Percentiles rank a stretch among this genome's conserved stretches.
These are phyloP conservation scores for Ampelocalamus luodianensis DNA, from an alignment of 176 grass and related monocot species.

Conservation along the genomic window DNA sequence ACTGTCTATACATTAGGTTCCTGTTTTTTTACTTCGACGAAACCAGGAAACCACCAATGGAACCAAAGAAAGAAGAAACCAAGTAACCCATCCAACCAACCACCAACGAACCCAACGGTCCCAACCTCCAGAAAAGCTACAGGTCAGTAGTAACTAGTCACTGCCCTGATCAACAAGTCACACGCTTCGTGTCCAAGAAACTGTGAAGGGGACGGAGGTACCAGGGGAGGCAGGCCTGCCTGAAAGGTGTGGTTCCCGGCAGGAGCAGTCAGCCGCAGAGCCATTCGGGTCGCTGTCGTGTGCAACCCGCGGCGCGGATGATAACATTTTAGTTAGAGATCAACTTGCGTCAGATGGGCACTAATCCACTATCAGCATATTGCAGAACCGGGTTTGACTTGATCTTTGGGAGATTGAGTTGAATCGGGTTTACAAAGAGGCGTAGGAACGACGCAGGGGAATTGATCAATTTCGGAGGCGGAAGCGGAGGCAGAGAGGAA, in stretches of 20 bases:
- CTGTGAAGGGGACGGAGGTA: background rate
- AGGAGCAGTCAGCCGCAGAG: background rate
- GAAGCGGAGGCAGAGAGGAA: background rate
- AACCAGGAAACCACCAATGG: no score
- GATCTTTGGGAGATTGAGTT: background rate
- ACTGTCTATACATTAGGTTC: no score
- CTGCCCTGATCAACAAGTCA: background rate
- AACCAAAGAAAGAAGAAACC: no score
- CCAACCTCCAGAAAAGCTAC: background rate
- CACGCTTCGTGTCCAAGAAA: background rate
- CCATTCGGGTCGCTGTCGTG: slow-evolving; percentile 1
- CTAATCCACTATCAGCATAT: background rate
- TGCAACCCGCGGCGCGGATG: background rate
- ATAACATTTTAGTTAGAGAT: background rate
- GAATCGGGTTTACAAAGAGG: background rate
- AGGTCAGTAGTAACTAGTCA: background rate
- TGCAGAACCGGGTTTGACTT: background rate
- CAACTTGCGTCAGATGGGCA: background rate
- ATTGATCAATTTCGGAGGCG: background rate
- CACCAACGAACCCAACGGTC: background rate
- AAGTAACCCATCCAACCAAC: no score
- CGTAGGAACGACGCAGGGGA: background rate
- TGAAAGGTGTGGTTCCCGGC: background rate
- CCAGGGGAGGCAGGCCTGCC: background rate
- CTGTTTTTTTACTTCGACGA: no score